These are phyloP conservation scores for Strigomonas culicis DNA, from an alignment of 208 protist species.

Conservation along the genomic window DNA sequence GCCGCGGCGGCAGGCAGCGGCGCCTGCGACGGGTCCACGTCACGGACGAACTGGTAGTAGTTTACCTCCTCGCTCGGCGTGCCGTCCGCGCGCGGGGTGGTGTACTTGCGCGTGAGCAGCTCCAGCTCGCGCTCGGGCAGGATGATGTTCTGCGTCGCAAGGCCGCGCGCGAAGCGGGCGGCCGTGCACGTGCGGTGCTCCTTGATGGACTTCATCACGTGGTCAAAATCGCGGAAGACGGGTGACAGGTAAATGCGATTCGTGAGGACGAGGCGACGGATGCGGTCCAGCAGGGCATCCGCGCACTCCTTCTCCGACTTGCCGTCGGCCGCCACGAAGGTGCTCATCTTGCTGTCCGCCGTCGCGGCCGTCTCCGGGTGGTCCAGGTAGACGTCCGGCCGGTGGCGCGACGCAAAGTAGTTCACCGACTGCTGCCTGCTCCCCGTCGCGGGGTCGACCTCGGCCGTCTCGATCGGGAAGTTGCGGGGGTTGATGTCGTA, in stretches of 20 bases:
- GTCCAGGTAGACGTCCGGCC: constrained; percentile 44
- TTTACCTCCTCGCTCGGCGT: constrained; percentile 73
- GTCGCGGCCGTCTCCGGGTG: constrained; percentile 24
- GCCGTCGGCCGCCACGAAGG: too few relatives aligned
- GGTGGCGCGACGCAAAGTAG: constrained; percentile 55
- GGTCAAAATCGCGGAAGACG: constrained; percentile 87
- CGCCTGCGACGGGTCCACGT: constrained; percentile 67
- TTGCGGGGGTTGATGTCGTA: constrained; percentile 51
- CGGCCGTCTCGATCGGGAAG: constrained; percentile 16
- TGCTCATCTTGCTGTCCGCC: too few relatives aligned
- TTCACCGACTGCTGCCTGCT: constrained; percentile 25
- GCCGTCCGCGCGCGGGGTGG: constrained; percentile 56
- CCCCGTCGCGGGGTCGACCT: constrained; percentile 4
- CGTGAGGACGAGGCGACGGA: constrained; percentile 52
- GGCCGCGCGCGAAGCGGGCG: constrained; percentile 74
- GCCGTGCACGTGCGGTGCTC: constrained; percentile 80
- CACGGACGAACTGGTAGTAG: constrained; percentile 86
- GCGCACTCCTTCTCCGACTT: too few relatives aligned
- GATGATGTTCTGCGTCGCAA: constrained; percentile 84
- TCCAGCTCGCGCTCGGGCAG: constrained; percentile 64
- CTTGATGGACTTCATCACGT: constrained; percentile 75
- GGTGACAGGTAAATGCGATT: constrained; percentile 81
- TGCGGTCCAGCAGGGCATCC: constrained; percentile 44
- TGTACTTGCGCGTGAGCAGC: constrained; percentile 79
- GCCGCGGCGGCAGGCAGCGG: neutral